phyloP scores from a whole-genome alignment of 2,329 filamentous ascomycete genomes.

The Parastagonospora avenae region DNA sequence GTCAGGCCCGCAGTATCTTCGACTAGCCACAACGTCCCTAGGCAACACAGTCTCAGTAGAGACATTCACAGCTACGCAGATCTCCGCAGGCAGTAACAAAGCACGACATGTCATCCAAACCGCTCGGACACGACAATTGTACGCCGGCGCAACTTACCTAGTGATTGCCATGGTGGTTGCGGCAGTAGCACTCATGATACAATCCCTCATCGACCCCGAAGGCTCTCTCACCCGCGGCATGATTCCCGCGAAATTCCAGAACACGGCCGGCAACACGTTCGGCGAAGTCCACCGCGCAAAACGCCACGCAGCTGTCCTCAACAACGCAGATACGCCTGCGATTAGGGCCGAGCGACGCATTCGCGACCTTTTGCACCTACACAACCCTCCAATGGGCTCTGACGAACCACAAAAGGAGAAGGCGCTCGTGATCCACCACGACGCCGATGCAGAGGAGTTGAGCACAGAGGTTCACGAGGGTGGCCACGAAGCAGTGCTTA shows the following conservation, averaged over 20 bases:
- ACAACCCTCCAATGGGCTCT: slow-evolving; percentile 8
- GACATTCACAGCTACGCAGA: slow-evolving; percentile 62
- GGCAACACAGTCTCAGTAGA: slow-evolving; percentile 81
- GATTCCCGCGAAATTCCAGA: slow-evolving; percentile 59
- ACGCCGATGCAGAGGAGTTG: slow-evolving; percentile 44
- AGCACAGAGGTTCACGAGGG: slow-evolving; percentile 48
- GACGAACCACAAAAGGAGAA: slow-evolving; percentile 28
- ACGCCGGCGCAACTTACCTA: slow-evolving; percentile 61
- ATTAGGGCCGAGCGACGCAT: slow-evolving; percentile 36
- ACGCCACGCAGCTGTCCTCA: slow-evolving; percentile 29
- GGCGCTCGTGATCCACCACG: slow-evolving; percentile 50
- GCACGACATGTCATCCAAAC: slow-evolving; percentile 73
- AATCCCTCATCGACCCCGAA: slow-evolving; percentile 61
- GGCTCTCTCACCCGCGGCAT: slow-evolving; percentile 52
- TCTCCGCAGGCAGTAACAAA: slow-evolving; percentile 54
- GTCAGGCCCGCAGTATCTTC: slow-evolving; percentile 64
- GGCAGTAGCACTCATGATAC: slow-evolving; percentile 66
- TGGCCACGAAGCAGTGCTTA: slow-evolving; percentile 35
- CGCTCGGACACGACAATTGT: slow-evolving; percentile 54
- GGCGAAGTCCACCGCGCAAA: slow-evolving; percentile 35
- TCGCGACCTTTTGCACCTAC: slow-evolving; percentile 39
- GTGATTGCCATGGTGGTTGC: slow-evolving; percentile 64
- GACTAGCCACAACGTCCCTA: slow-evolving; percentile 81
- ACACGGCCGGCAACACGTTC: slow-evolving; percentile 37
- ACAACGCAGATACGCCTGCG: slow-evolving; percentile 32